Evolutionary conservation across 2,329 filamentous ascomycete species (phyloP).

Genomic region (Microsporum audouinii): DNA sequence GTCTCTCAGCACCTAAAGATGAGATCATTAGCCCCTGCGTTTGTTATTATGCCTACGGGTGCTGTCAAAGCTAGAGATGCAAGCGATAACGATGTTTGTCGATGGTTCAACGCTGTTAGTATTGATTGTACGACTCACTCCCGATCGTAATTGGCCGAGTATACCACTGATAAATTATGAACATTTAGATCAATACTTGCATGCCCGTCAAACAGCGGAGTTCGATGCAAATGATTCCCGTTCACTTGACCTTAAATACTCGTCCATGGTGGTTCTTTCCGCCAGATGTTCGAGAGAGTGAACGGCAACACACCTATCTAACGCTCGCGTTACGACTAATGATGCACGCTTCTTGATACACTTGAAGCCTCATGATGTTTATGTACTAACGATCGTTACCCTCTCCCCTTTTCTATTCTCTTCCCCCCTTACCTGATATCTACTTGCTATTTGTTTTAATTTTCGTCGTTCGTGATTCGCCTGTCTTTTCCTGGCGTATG

Average conservation of each 20-base stretch:
- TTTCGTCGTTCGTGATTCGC: neutral
- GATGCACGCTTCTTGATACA: neutral
- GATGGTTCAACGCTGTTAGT: conserved; percentile 34
- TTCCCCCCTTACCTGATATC: neutral
- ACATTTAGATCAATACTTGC: conserved; percentile 26
- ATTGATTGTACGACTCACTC: conserved; percentile 27
- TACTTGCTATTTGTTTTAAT: neutral
- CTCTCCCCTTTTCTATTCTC: neutral
- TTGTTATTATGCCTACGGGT: conserved; percentile 27
- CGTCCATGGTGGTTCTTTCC: conserved; percentile 16
- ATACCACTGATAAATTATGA: neutral
- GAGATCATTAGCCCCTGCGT: conserved; percentile 38
- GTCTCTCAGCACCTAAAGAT: conserved; percentile 48
- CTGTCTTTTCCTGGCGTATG: neutral
- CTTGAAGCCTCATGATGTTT: neutral
- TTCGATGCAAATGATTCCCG: conserved; percentile 32
- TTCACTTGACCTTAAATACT: conserved; percentile 33
- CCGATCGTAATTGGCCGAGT: neutral
- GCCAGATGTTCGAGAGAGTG: neutral
- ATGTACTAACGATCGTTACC: neutral
- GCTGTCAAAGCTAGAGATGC: conserved; percentile 29
- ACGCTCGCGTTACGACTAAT: neutral
- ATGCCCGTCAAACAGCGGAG: conserved; percentile 27
- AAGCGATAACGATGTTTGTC: conserved; percentile 28
- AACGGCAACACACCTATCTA: neutral